Evolutionary conservation across 1,284 basidiomycete genomes (phyloP).

Genomic region (Papiliotrema nemorosa): DNA sequence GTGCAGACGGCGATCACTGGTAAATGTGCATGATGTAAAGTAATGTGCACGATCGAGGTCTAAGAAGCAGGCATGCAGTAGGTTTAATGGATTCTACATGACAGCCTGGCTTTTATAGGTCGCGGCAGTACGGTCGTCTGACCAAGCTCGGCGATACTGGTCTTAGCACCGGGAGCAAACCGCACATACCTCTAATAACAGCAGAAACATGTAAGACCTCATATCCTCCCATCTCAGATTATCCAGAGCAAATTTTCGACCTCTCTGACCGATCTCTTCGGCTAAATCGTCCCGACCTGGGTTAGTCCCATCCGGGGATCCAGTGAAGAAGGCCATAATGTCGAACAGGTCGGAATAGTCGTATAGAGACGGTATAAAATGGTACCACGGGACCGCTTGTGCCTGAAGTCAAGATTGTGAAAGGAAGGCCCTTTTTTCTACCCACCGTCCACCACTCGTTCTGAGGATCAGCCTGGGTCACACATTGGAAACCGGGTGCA

Average conservation of each 20-base stretch:
- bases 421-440: neutral
- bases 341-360: conserved; percentile 44
- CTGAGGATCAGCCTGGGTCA: conserved; percentile 1
- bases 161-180: neutral
- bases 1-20: neutral
- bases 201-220: conserved; percentile 43
- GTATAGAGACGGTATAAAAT: conserved; percentile 36
- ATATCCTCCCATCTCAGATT: conserved; percentile 48
- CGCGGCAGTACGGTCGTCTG: conserved; percentile 7
- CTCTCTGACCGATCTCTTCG: conserved; percentile 43
- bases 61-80: neutral
- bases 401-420: neutral
- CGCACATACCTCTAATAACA: conserved; percentile 20
- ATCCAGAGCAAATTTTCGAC: conserved; percentile 33
- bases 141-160: conserved; percentile 13
- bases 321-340: conserved; percentile 50
- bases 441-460: conserved; percentile 25
- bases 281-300: conserved; percentile 39
- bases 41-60: neutral
- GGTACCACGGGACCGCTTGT: conserved; percentile 24
- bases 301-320: conserved; percentile 38
- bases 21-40: too few species aligned
- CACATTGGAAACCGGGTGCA: conserved; percentile 5
- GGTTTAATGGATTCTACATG: neutral
- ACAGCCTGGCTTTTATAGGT: too few species aligned